A percentile compares a stretch with the other conserved stretches of the same genome.
Conservation (phyloP, 2,329 filamentous ascomycete genomes). For the Dothidotthia symphoricarpi region DNA sequence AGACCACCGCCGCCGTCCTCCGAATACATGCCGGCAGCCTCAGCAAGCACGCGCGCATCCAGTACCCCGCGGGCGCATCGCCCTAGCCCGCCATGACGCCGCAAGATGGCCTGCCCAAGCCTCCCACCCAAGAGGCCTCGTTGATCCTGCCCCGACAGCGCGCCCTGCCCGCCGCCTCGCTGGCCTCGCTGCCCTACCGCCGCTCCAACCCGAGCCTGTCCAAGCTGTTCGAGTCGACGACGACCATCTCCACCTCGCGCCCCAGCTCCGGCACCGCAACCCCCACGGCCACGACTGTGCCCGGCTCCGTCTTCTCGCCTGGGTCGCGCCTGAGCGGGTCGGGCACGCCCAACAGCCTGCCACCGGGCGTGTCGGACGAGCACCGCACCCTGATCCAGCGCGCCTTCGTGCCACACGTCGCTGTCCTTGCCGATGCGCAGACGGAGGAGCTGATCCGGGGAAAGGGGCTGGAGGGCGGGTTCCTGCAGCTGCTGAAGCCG, state of each 20-base stretch:
- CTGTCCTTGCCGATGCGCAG: slow-evolving; percentile 81
- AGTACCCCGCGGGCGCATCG: slow-evolving; percentile 35
- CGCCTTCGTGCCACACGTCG: slow-evolving; percentile 85
- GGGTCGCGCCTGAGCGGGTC: slow-evolving; percentile 38
- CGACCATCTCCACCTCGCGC: slow-evolving; percentile 43
- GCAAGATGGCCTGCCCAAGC: slow-evolving; percentile 41
- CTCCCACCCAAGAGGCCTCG: slow-evolving; percentile 59
- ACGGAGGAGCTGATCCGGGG: slow-evolving; percentile 75
- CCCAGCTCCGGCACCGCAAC: slow-evolving; percentile 47
- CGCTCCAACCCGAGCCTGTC: slow-evolving; percentile 54
- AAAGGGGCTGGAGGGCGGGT: slow-evolving; percentile 80
- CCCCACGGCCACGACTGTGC: slow-evolving; percentile 37
- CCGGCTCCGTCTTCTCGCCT: slow-evolving; percentile 48
- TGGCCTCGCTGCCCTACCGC: slow-evolving; percentile 56
- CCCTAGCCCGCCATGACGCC: slow-evolving; percentile 43
- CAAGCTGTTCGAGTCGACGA: slow-evolving; percentile 54
- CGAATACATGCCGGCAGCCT: slow-evolving; percentile 38
- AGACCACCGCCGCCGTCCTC: no score
- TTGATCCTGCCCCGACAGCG: slow-evolving; percentile 61
- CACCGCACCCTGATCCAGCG: slow-evolving; percentile 68
- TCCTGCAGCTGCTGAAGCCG: slow-evolving; percentile 82
- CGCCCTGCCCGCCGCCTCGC: slow-evolving; percentile 58
- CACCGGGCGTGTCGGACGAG: slow-evolving; percentile 53
- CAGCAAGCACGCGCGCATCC: slow-evolving; percentile 29
- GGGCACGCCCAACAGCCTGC: slow-evolving; percentile 40